Percentiles rank a stretch among this genome's conserved stretches.
phyloP scores from a whole-genome alignment of 805 yeast species.

The Torulaspora franciscae region DNA sequence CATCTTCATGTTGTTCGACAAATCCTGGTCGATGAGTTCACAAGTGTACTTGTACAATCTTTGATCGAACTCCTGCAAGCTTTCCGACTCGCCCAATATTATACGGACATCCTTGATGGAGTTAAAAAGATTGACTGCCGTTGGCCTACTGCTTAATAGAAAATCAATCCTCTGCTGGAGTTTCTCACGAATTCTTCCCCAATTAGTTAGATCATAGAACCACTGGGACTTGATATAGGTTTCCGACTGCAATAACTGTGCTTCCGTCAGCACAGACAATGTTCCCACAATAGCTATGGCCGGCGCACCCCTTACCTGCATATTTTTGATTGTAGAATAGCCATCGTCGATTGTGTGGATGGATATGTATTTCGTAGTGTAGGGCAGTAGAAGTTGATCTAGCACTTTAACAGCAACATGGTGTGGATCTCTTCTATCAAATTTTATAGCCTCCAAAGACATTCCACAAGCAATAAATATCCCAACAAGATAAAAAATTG shows the following conservation, averaged over 20 bases:
- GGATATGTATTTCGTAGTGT: slow-evolving; percentile 61
- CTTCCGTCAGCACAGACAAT: slow-evolving; percentile 74
- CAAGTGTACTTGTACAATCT: slow-evolving; percentile 44
- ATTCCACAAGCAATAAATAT: slow-evolving; percentile 14
- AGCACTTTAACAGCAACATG: slow-evolving; percentile 51
- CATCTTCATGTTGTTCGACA: slow-evolving; percentile 67
- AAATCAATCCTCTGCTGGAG: slow-evolving; percentile 52
- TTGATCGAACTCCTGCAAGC: slow-evolving; percentile 21
- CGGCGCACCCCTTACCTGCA: slow-evolving; percentile 98
- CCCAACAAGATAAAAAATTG: not conserved
- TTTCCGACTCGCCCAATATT: slow-evolving; percentile 32
- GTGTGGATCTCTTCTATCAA: slow-evolving; percentile 39
- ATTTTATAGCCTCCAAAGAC: slow-evolving; percentile 64
- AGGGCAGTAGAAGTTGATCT: slow-evolving; percentile 82
- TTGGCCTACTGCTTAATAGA: slow-evolving; percentile 78
- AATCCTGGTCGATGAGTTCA: slow-evolving; percentile 65
- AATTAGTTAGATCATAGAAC: slow-evolving; percentile 34
- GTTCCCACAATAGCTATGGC: slow-evolving; percentile 96
- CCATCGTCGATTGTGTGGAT: slow-evolving; percentile 69
- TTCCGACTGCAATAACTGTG: slow-evolving; percentile 35
- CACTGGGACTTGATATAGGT: slow-evolving; percentile 25
- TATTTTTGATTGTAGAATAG: slow-evolving; percentile 70
- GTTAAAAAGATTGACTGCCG: slow-evolving; percentile 88
- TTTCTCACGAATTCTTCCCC: slow-evolving; percentile 35
- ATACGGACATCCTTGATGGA: slow-evolving; percentile 45